These are phyloP conservation scores for Ceratocystis destructans DNA, from an alignment of 2,329 filamentous ascomycete species.

Conservation along the genomic window DNA sequence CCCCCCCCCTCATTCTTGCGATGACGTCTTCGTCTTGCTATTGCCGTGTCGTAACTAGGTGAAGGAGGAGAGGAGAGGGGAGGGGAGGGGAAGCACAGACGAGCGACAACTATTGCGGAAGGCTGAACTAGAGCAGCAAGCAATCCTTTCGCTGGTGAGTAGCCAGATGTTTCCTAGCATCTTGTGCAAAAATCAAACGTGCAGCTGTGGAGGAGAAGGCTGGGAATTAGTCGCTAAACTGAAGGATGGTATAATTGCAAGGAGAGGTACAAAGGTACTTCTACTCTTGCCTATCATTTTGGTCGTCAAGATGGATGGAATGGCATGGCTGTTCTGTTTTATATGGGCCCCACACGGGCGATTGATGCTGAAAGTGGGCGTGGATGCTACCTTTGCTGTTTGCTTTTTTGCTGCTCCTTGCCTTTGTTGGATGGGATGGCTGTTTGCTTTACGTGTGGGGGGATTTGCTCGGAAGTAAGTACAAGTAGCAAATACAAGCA, in stretches of 20 bases:
- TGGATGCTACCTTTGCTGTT: neutral
- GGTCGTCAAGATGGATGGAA: neutral
- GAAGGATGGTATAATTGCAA: no score
- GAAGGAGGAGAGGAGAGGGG: neutral
- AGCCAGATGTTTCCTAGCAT: no score
- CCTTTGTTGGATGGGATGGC: neutral
- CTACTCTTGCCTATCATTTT: neutral
- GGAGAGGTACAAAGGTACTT: neutral
- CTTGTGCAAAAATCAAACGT: no score
- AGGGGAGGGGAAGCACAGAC: neutral
- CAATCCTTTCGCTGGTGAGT: no score
- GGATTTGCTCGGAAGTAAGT: neutral
- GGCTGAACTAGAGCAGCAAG: neutral
- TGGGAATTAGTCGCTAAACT: neutral
- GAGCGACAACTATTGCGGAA: neutral
- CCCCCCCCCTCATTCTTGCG: neutral
- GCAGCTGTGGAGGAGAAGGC: neutral
- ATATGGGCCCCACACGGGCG: neutral
- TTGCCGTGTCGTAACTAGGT: no score
- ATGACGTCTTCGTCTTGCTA: neutral
- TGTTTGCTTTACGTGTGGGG: neutral
- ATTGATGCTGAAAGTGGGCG: neutral
- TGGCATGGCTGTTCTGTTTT: neutral
- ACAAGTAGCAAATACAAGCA: neutral
- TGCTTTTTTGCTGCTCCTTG: neutral